Base-by-base conservation (phyloP, 2,329 filamentous ascomycete genomes). In the Colletotrichum sp. region DNA sequence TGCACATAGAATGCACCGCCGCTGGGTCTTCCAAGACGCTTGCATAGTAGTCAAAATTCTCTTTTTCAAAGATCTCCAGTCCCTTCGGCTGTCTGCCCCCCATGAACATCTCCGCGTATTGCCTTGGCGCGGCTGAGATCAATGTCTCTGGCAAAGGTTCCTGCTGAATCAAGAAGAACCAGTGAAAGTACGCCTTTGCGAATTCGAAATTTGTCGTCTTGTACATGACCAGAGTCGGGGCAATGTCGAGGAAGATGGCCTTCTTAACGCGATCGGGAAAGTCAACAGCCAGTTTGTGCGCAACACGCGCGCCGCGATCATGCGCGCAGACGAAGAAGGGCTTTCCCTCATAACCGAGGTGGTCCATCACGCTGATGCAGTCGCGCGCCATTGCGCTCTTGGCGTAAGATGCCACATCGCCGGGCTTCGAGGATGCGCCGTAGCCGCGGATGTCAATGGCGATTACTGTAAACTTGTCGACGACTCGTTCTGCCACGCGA, bases 141-240 rank as follows among this genome's bases (percentile, higher is more conserved):
- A 90, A 82, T 55, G 84, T 86, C 79, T 91, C 90, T 0, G 88
- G 90, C 7, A 92, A 85, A 0, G 90, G 88, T 7, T 82, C 82
- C 1, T 83, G 80, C 79, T 92, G 90, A 10, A 91, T 89, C 24
- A 92, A 85, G 77, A 92, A 88, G 69, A 90, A 91, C 90, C 90
- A 92, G 81, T 92, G 90, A 78, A 88, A 92, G 80, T 91, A 92
- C 1, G 86, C 85, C 32, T 83, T 84, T 1, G 89, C 88, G 75
- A 90, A 88, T 0, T 82, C 81, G 6, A 84, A 78, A 68, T 86
- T 78, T 5, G 86, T 86, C 18, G 85, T 81, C 65, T 83, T 82
- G 82, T 88, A 92, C 87, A 91, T 91, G 8, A 85, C 85, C 13
- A 90, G 84, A 1, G 90, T 92, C 3, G 90, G 91, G 55, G 87